Percentiles rank a stretch among this genome's conserved stretches.
These are phyloP conservation scores for Boletus edulis DNA, from an alignment of 768 basidiomycete species.

Conservation along the genomic window DNA sequence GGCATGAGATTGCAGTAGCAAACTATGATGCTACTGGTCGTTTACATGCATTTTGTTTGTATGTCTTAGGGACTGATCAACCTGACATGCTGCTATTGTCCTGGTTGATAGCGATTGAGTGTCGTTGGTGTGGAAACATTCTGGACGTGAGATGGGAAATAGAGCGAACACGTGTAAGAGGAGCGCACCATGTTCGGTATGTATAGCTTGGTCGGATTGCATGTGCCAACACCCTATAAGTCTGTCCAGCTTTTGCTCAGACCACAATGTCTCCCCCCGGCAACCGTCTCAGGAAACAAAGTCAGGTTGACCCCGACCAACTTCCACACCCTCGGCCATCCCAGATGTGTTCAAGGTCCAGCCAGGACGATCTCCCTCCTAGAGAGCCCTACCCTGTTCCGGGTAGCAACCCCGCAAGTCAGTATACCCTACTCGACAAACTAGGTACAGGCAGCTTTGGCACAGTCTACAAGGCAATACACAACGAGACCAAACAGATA, in stretches of 20 bases:
- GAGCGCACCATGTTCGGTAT: conserved; percentile 14
- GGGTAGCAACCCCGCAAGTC: conserved; percentile 78
- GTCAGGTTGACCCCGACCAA: conserved; percentile 36
- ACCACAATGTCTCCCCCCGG: conserved; percentile 43
- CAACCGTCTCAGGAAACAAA: conserved; percentile 38
- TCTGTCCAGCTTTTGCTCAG: conserved; percentile 13
- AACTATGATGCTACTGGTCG: conserved; percentile 21
- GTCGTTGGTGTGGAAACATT: too few species aligned
- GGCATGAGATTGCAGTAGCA: conserved; percentile 52
- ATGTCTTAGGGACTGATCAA: conserved; percentile 37
- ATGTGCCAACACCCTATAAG: conserved; percentile 9
- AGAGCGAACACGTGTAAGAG: conserved; percentile 27
- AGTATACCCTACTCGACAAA: conserved; percentile 92
- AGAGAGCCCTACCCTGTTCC: conserved; percentile 69
- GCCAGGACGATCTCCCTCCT: conserved; percentile 33
- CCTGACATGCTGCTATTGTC: conserved; percentile 29
- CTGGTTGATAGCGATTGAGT: not conserved
- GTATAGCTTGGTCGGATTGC: conserved; percentile 2
- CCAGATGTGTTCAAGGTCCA: conserved; percentile 43
- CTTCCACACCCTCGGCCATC: conserved; percentile 36
- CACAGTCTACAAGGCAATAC: conserved; percentile 95
- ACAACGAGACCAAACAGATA: conserved; percentile 90
- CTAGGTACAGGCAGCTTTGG: conserved; percentile 98
- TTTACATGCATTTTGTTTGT: conserved; percentile 35
- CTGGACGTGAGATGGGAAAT: not conserved